A percentile compares a stretch with the other conserved stretches of the same genome.
Evolutionary conservation across 495 filamentous ascomycete species (phyloP).

Genomic region (Lineolata rhizophorae): DNA sequence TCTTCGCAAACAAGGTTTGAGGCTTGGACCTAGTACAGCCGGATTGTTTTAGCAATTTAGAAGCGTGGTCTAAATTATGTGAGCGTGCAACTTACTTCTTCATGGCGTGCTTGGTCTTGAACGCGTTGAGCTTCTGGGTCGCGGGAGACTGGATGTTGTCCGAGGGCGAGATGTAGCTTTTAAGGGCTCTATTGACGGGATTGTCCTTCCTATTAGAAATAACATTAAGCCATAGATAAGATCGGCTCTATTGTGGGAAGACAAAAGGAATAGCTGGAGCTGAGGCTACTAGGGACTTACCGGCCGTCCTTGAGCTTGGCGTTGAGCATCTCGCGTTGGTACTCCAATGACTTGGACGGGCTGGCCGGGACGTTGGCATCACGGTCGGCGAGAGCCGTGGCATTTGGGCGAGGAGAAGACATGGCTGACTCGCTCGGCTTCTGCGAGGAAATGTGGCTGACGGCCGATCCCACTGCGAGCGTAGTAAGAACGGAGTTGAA

Average conservation of each 20-base stretch:
- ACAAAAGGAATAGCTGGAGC: not conserved
- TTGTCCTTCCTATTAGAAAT: not conserved
- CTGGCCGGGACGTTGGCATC: conserved; percentile 30
- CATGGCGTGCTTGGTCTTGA: conserved; percentile 60
- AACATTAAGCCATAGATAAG: conserved; percentile 1
- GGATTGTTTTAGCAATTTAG: too few species aligned
- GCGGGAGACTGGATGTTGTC: conserved; percentile 86
- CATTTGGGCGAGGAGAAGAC: too few species aligned
- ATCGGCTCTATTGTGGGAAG: not conserved
- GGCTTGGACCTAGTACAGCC: too few species aligned
- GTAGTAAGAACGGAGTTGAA: too few species aligned
- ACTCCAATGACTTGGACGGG: conserved; percentile 44
- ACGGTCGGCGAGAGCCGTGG: conserved; percentile 32
- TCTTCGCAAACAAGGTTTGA: too few species aligned
- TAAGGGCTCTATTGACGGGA: conserved; percentile 22
- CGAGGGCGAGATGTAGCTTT: conserved; percentile 70
- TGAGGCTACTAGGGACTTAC: conserved; percentile 23
- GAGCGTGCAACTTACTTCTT: too few species aligned
- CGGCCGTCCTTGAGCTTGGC: conserved; percentile 45
- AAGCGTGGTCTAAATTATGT: too few species aligned
- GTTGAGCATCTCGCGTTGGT: conserved; percentile 58
- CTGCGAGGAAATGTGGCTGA: too few species aligned
- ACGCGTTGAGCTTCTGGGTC: conserved; percentile 68
- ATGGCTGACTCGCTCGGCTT: too few species aligned
- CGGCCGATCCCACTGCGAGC: too few species aligned